Percentiles rank a stretch among this genome's conserved stretches.
phyloP scores from a whole-genome alignment of 768 basidiomycete genomes.

The Trametes elegans region DNA sequence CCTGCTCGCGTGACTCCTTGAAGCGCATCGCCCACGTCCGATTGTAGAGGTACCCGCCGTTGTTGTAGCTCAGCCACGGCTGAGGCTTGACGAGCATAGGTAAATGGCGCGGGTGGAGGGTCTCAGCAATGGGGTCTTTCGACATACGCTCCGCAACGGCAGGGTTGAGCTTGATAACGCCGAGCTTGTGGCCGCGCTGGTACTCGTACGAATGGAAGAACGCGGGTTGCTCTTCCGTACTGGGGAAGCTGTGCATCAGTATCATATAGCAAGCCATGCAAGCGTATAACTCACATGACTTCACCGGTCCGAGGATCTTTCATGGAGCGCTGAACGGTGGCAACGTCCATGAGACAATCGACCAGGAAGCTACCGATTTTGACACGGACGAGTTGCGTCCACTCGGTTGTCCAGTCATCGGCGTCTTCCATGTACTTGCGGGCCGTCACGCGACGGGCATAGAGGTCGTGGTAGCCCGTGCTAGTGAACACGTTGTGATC shows the following conservation, averaged over 20 bases:
- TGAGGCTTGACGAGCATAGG: conserved; percentile 94
- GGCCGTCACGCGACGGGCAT: conserved; percentile 63
- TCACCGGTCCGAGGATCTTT: conserved; percentile 58
- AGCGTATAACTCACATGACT: conserved; percentile 47
- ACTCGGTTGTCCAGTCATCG: conserved; percentile 75
- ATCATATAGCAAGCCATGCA: background rate
- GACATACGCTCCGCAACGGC: conserved; percentile 75
- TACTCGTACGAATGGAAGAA: conserved; percentile 94
- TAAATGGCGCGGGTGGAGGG: conserved; percentile 88
- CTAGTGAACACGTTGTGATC: conserved; percentile 52
- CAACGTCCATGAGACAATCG: conserved; percentile 80
- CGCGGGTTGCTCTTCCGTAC: conserved; percentile 81
- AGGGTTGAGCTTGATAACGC: conserved; percentile 84
- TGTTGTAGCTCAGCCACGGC: conserved; percentile 75
- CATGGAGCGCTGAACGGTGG: conserved; percentile 65
- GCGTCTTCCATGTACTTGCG: conserved; percentile 62
- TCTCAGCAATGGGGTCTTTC: conserved; percentile 63
- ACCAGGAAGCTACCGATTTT: conserved; percentile 82
- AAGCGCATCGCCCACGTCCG: conserved; percentile 82
- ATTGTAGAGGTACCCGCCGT: conserved; percentile 84
- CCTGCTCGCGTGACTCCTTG: conserved; percentile 87
- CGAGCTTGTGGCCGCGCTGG: conserved; percentile 89
- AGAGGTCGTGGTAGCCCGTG: conserved; percentile 58
- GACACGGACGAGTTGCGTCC: conserved; percentile 77
- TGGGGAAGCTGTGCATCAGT: conserved; percentile 29